Conservation (phyloP, 2,329 filamentous ascomycete species). For the Plectosphaerella plurivora region DNA sequence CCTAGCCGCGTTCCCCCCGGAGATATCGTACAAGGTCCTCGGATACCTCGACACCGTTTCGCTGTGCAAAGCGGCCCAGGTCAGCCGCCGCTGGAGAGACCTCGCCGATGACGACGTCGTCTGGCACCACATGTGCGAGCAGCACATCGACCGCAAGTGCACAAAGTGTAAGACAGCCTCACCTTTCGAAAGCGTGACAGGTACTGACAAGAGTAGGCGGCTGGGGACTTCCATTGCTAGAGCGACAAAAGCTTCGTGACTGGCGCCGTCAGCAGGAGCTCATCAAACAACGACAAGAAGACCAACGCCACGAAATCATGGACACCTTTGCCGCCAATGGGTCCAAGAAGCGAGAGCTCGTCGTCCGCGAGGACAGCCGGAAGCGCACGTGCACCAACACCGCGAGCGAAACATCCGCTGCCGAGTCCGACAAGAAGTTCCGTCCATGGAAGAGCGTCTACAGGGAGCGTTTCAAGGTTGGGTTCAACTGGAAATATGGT, state of each 20-base stretch:
- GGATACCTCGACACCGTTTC: constrained; percentile 91
- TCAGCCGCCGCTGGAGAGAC: constrained; percentile 81
- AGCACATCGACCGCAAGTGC: constrained; percentile 70
- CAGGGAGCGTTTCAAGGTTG: constrained; percentile 90
- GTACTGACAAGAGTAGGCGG: constrained; percentile 77
- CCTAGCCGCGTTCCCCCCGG: constrained; percentile 77
- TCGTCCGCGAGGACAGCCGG: constrained; percentile 21
- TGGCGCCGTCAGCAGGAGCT: constrained; percentile 82
- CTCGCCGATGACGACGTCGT: constrained; percentile 97
- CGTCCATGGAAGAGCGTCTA: constrained; percentile 93
- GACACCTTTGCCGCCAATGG: constrained; percentile 15
- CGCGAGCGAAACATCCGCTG: constrained; percentile 11
- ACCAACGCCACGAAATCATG: constrained; percentile 11
- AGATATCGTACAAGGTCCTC: constrained; percentile 90
- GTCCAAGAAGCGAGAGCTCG: constrained; percentile 28
- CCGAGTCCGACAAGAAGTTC: constrained; percentile 42
- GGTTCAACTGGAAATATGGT: constrained; percentile 96
- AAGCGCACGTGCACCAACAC: constrained; percentile 27
- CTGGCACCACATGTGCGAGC: constrained; percentile 95
- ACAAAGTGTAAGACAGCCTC: constrained; percentile 52
- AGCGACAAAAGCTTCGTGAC: constrained; percentile 80
- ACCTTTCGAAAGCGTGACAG: constrained; percentile 35
- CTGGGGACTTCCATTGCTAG: constrained; percentile 86
- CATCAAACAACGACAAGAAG: constrained; percentile 17
- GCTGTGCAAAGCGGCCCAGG: constrained; percentile 91